Evolutionary conservation across 768 basidiomycete genomes (phyloP).

Genomic region (Pisolithus albus): DNA sequence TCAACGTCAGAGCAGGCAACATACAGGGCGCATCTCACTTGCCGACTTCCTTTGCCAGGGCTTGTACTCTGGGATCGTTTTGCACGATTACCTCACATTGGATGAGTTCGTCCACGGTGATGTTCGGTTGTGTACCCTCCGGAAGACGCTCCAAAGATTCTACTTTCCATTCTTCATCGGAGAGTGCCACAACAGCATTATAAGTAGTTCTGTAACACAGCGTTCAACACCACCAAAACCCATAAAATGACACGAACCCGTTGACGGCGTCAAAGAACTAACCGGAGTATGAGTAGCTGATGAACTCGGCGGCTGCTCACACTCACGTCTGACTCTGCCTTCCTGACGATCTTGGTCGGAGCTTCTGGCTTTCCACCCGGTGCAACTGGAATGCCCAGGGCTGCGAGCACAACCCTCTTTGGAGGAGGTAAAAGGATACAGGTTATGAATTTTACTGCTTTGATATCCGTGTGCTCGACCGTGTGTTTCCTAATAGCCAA

Average conservation of each 20-base stretch:
- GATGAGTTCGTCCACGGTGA: conserved; percentile 76
- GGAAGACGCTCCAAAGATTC: conserved; percentile 52
- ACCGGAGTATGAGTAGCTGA: conserved; percentile 1
- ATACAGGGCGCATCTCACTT: conserved; percentile 3
- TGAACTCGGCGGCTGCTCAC: neutral
- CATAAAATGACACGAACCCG: conserved; percentile 42
- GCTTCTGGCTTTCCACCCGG: conserved; percentile 53
- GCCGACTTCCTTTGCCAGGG: conserved; percentile 76
- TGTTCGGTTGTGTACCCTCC: conserved; percentile 70
- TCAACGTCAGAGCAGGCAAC: neutral
- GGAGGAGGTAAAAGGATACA: conserved; percentile 62
- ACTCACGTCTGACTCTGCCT: conserved; percentile 74
- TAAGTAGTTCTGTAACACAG: conserved; percentile 35
- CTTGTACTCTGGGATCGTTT: conserved; percentile 56
- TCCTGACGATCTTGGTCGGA: conserved; percentile 50
- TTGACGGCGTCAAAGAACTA: conserved; percentile 75
- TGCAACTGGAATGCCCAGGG: conserved; percentile 63
- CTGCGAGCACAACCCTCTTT: conserved; percentile 70
- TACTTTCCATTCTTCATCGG: conserved; percentile 52
- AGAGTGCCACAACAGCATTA: conserved; percentile 50
- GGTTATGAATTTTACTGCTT: conserved; percentile 69
- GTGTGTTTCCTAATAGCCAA: conserved; percentile 50
- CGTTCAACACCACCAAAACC: conserved; percentile 16
- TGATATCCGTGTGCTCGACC: conserved; percentile 48
- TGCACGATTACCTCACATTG: conserved; percentile 68